A percentile compares a stretch with the other conserved stretches of the same genome.
Evolutionary conservation across 1,284 basidiomycete genomes (phyloP).

Genomic region (Hemileia vastatrix): DNA sequence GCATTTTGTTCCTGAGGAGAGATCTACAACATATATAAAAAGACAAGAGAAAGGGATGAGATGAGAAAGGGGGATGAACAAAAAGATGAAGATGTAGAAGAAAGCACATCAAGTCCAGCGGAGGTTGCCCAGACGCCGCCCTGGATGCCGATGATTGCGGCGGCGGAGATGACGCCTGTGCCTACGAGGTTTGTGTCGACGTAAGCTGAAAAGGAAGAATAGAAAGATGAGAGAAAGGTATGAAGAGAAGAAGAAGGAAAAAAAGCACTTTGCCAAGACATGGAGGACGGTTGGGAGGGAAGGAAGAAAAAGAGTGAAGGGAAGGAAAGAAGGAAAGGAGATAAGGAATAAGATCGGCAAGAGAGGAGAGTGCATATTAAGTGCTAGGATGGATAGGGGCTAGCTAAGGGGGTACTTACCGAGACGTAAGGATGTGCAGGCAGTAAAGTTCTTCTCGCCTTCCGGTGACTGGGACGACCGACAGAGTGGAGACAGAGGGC

Average conservation of each 20-base stretch:
- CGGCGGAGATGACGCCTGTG: slow-evolving; percentile 62
- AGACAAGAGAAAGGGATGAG: slow-evolving; percentile 19
- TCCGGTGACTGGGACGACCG: too few relatives aligned
- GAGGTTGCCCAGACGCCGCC: slow-evolving; percentile 82
- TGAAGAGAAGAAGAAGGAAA: background rate
- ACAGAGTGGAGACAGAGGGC: too few relatives aligned
- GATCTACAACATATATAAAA: slow-evolving; percentile 51
- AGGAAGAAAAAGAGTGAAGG: too few relatives aligned
- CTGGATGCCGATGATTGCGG: slow-evolving; percentile 72
- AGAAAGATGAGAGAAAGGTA: slow-evolving; percentile 28
- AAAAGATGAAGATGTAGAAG: slow-evolving; percentile 1
- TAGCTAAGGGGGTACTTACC: too few relatives aligned
- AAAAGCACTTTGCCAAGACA: too few relatives aligned
- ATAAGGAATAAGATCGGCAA: too few relatives aligned
- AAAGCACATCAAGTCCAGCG: slow-evolving; percentile 62
- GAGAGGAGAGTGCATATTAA: too few relatives aligned
- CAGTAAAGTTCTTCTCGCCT: too few relatives aligned
- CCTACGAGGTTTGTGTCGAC: slow-evolving; percentile 77
- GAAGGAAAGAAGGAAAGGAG: too few relatives aligned
- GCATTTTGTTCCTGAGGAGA: slow-evolving; percentile 64
- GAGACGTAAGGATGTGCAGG: too few relatives aligned
- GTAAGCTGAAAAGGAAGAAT: slow-evolving; percentile 55
- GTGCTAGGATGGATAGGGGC: too few relatives aligned
- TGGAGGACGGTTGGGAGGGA: too few relatives aligned
- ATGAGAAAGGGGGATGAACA: background rate